phyloP scores from a whole-genome alignment of 495 filamentous ascomycete genomes.

The Aspergillus leporis region DNA sequence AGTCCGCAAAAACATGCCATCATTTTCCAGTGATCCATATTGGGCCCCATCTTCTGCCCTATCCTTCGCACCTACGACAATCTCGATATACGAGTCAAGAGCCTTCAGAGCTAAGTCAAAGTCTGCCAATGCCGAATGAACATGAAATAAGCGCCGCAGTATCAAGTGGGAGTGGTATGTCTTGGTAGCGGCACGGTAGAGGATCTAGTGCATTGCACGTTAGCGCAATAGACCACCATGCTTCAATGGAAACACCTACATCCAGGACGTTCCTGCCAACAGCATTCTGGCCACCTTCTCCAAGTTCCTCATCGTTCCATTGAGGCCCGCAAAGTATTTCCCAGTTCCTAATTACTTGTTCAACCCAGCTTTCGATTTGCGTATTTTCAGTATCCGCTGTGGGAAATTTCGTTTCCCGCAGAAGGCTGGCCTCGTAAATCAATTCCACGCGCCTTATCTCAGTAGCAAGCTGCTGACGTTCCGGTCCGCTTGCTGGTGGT shows the following conservation, averaged over 20 bases:
- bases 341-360: slow-evolving; percentile 84
- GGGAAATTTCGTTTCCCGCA: slow-evolving; percentile 77
- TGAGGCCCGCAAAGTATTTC: slow-evolving; percentile 67
- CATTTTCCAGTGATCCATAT: slow-evolving; percentile 74
- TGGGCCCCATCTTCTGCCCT: slow-evolving; percentile 76
- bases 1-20: slow-evolving; percentile 72
- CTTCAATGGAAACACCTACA: slow-evolving; percentile 39
- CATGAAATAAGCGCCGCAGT: slow-evolving; percentile 81
- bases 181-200: slow-evolving; percentile 86
- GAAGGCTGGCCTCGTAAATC: slow-evolving; percentile 69
- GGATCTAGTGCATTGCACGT: slow-evolving; percentile 48
- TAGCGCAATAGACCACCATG: neutral
- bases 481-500: slow-evolving; percentile 33
- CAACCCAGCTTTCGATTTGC: slow-evolving; percentile 79
- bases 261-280: slow-evolving; percentile 72
- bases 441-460: slow-evolving; percentile 76
- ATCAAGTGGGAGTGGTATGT: slow-evolving; percentile 92
- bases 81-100: slow-evolving; percentile 85
- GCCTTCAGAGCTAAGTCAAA: slow-evolving; percentile 85
- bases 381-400: slow-evolving; percentile 71
- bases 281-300: slow-evolving; percentile 71
- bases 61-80: slow-evolving; percentile 77
- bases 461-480: slow-evolving; percentile 62
- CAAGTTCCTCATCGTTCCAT: slow-evolving; percentile 76
- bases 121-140: slow-evolving; percentile 82